phyloP scores from a whole-genome alignment of 768 basidiomycete genomes.

The Pleurotus tuoliensis region DNA sequence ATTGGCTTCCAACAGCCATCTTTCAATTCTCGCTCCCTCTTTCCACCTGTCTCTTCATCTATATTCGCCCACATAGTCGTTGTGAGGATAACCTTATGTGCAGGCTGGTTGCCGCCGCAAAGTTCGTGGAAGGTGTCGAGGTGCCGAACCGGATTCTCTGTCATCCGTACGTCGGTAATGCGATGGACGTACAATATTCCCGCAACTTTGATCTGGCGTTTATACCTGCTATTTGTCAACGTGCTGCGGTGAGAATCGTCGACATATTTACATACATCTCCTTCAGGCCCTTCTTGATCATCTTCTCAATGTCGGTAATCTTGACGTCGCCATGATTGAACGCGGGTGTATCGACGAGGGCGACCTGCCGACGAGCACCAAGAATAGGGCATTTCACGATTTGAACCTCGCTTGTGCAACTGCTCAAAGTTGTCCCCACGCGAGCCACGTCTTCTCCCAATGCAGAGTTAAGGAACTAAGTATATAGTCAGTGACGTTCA shows the following conservation, averaged over 20 bases:
- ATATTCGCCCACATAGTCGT: slow-evolving; percentile 35
- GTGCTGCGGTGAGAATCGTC: not conserved
- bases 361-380: slow-evolving; percentile 21
- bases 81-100: slow-evolving; percentile 27
- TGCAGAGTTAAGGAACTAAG: slow-evolving; percentile 22
- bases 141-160: slow-evolving; percentile 27
- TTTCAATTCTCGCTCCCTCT: slow-evolving; percentile 14
- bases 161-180: slow-evolving; percentile 34
- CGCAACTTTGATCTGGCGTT: slow-evolving; percentile 20
- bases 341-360: slow-evolving; percentile 34
- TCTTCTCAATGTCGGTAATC: slow-evolving; percentile 31
- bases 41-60: slow-evolving; percentile 16
- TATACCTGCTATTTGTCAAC: slow-evolving; percentile 15
- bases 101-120: slow-evolving; percentile 19
- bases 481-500: not conserved
- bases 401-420: slow-evolving; percentile 34
- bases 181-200: slow-evolving; percentile 36
- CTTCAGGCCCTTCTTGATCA: slow-evolving; percentile 29
- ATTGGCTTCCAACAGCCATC: slow-evolving; percentile 16
- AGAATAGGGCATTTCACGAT: slow-evolving; percentile 23
- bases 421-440: slow-evolving; percentile 22
- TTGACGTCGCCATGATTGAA: slow-evolving; percentile 30
- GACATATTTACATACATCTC: slow-evolving; percentile 13
- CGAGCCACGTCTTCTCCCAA: slow-evolving; percentile 10
- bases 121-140: slow-evolving; percentile 27